These are phyloP conservation scores for Gaertneriomyces sp. DNA, from an alignment of 192 early-diverging fungal species.

Conservation along the genomic window DNA sequence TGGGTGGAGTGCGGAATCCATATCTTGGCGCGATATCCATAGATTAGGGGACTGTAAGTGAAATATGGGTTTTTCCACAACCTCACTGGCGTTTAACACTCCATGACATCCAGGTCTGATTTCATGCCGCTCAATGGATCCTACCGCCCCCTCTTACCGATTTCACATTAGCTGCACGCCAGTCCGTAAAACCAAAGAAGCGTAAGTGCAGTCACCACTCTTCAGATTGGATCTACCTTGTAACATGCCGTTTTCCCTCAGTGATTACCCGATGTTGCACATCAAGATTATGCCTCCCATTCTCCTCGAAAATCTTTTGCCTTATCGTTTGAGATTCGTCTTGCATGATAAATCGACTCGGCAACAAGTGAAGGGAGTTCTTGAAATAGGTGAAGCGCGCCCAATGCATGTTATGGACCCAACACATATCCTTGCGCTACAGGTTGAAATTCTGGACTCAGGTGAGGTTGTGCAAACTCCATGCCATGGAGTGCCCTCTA, in stretches of 20 bases:
- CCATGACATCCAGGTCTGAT: constrained; percentile 37
- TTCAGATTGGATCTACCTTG: not conserved
- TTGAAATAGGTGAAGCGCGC: constrained; percentile 67
- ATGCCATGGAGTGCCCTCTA: not conserved
- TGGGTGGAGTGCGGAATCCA: constrained; percentile 72
- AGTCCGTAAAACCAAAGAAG: constrained; percentile 13
- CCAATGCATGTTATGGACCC: constrained; percentile 84
- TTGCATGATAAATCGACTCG: constrained; percentile 66
- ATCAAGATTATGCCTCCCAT: constrained; percentile 60
- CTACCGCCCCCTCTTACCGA: constrained; percentile 56
- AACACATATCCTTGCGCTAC: constrained; percentile 72
- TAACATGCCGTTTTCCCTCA: not conserved
- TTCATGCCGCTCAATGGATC: constrained; percentile 50
- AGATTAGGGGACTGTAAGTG: constrained; percentile 29
- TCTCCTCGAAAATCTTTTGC: constrained; percentile 93
- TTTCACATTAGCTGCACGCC: constrained; percentile 61
- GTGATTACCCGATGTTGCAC: constrained; percentile 44
- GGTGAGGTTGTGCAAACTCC: constrained; percentile 31
- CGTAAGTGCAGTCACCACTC: constrained; percentile 12
- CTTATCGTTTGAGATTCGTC: constrained; percentile 77
- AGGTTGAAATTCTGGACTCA: constrained; percentile 69
- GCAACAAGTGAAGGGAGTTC: constrained; percentile 62
- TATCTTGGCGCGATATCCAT: constrained; percentile 81
- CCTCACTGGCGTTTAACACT: not conserved
- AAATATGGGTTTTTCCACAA: not conserved